Conservation (phyloP, 768 basidiomycete genomes). For the Filobasidium wieringae region DNA sequence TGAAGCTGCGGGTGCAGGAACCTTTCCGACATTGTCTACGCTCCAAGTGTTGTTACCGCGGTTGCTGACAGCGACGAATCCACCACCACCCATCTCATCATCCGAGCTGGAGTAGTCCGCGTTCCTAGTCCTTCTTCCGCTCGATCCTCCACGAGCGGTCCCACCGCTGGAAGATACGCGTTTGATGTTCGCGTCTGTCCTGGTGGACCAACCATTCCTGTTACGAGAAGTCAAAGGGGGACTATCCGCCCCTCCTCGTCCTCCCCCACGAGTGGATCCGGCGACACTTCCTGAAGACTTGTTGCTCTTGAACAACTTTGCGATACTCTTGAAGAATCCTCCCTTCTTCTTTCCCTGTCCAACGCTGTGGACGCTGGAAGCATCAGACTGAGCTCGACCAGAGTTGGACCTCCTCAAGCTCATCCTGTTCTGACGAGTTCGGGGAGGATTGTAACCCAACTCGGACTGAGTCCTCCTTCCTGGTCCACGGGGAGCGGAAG, state of each 20-base stretch:
- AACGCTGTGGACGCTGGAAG: slow-evolving; percentile 20
- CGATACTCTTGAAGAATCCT: slow-evolving; percentile 34
- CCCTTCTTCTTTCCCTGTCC: slow-evolving; percentile 26
- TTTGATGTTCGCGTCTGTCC: slow-evolving; percentile 35
- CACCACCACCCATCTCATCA: slow-evolving; percentile 26
- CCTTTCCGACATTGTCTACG: slow-evolving; percentile 25
- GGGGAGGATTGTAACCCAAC: slow-evolving; percentile 27
- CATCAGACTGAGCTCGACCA: slow-evolving; percentile 20
- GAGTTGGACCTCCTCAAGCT: slow-evolving; percentile 30
- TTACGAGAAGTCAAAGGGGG: slow-evolving; percentile 23
- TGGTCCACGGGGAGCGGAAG: not conserved
- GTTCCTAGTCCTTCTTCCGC: slow-evolving; percentile 17
- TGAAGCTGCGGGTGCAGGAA: not conserved
- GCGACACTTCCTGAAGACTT: slow-evolving; percentile 13
- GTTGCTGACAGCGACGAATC: slow-evolving; percentile 31
- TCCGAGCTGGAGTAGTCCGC: slow-evolving; percentile 19
- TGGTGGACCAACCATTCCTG: slow-evolving; percentile 28
- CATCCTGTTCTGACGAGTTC: slow-evolving; percentile 17
- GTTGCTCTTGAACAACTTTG: slow-evolving; percentile 29
- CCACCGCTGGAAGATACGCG: slow-evolving; percentile 13
- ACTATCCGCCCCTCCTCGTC: slow-evolving; percentile 24
- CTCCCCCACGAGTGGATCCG: slow-evolving; percentile 15
- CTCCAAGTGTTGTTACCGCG: slow-evolving; percentile 31
- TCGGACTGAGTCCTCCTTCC: slow-evolving; percentile 33
- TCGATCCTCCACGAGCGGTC: slow-evolving; percentile 7